Evolutionary conservation across 768 basidiomycete species (phyloP).

Genomic region (Omphalotus guepiniiformis): DNA sequence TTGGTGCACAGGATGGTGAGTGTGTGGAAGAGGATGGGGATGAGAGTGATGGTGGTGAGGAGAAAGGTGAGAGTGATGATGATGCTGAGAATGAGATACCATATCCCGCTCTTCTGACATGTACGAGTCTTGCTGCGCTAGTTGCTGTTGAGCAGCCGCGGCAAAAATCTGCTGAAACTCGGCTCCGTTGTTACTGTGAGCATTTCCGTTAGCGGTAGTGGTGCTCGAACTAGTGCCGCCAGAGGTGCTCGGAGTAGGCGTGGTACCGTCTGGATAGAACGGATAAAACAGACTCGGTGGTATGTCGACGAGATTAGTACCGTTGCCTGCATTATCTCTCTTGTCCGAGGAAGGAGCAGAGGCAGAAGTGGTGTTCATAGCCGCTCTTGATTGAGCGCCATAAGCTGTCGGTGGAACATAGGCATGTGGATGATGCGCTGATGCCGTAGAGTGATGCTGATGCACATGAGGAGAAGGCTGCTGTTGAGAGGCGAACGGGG

Average conservation of each 20-base stretch:
- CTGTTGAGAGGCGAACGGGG: slow-evolving; percentile 18
- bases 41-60: background rate
- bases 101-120: slow-evolving; percentile 64
- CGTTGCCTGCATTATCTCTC: slow-evolving; percentile 17
- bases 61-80: background rate
- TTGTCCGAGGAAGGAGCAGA: slow-evolving; percentile 11
- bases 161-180: slow-evolving; percentile 55
- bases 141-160: slow-evolving; percentile 53
- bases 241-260: background rate
- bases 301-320: slow-evolving; percentile 59
- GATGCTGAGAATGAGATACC: background rate
- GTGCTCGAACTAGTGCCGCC: background rate
- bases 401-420: slow-evolving; percentile 31
- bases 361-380: slow-evolving; percentile 21
- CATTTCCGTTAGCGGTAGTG: slow-evolving; percentile 10
- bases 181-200: slow-evolving; percentile 20
- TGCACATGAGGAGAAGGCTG: background rate
- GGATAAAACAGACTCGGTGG: slow-evolving; percentile 73
- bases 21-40: background rate
- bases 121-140: slow-evolving; percentile 41
- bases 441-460: background rate
- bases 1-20: background rate
- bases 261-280: slow-evolving; percentile 56
- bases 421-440: slow-evolving; percentile 13
- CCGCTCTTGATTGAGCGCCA: slow-evolving; percentile 31